These are phyloP conservation scores for Aspergillus intermedius DNA, from an alignment of 2,329 filamentous ascomycete genomes.

Conservation along the genomic window DNA sequence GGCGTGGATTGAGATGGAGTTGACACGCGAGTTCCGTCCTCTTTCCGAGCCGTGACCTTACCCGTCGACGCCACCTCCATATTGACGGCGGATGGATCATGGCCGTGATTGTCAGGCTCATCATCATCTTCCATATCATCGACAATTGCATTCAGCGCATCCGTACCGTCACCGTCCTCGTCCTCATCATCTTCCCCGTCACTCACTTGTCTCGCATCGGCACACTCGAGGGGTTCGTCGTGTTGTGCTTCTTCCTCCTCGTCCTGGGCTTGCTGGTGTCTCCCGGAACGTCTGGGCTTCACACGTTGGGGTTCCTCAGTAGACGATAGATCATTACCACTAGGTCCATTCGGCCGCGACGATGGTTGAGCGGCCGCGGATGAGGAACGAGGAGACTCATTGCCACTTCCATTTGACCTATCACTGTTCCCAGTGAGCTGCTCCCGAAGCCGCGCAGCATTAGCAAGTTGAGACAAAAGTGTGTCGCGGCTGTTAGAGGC, in stretches of 20 bases:
- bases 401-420: slow-evolving; percentile 28
- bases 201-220: slow-evolving; percentile 79
- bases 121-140: slow-evolving; percentile 86
- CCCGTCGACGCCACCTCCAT: slow-evolving; percentile 81
- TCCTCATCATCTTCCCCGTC: slow-evolving; percentile 59
- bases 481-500: slow-evolving; percentile 54
- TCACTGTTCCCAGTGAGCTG: slow-evolving; percentile 29
- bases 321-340: slow-evolving; percentile 32
- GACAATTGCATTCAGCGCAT: slow-evolving; percentile 76
- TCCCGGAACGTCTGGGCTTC: slow-evolving; percentile 54
- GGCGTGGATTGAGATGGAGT: slow-evolving; percentile 64
- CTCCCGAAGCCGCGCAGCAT: slow-evolving; percentile 58
- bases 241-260: slow-evolving; percentile 59
- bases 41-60: slow-evolving; percentile 83
- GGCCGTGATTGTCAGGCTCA: slow-evolving; percentile 64
- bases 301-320: slow-evolving; percentile 35
- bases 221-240: slow-evolving; percentile 76
- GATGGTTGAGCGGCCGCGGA: slow-evolving; percentile 15
- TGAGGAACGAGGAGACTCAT: slow-evolving; percentile 12
- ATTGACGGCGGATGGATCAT: slow-evolving; percentile 81
- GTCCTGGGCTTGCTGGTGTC: slow-evolving; percentile 51
- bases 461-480: slow-evolving; percentile 65
- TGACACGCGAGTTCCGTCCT: slow-evolving; percentile 79
- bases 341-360: slow-evolving; percentile 8
- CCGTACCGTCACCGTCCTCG: slow-evolving; percentile 50